phyloP scores from a whole-genome alignment of 2,329 filamentous ascomycete genomes.

The Dothistroma septosporum region DNA sequence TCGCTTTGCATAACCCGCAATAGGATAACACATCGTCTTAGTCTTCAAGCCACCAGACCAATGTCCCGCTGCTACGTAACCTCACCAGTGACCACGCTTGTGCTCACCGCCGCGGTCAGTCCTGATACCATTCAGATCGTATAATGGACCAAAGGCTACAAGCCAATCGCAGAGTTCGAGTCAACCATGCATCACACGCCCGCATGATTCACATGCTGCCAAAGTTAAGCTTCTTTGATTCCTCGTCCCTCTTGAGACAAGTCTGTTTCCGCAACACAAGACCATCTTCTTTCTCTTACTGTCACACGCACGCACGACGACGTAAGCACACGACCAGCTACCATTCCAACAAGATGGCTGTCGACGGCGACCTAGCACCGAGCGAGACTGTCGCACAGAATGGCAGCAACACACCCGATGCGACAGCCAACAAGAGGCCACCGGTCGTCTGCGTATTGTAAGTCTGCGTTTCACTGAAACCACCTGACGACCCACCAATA shows the following conservation, averaged over 20 bases:
- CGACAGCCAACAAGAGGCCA: constrained; percentile 30
- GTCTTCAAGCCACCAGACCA: background rate
- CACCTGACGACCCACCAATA: constrained; percentile 5
- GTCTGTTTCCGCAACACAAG: background rate
- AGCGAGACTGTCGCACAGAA: constrained; percentile 1
- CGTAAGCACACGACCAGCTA: background rate
- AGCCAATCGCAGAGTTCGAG: constrained; percentile 4
- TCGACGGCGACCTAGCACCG: constrained; percentile 2
- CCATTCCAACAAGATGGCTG: constrained; percentile 3
- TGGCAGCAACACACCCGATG: constrained; percentile 13
- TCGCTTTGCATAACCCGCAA: background rate
- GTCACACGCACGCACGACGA: background rate
- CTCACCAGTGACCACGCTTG: background rate
- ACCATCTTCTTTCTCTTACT: background rate
- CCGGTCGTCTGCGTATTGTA: constrained; percentile 86
- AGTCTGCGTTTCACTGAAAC: constrained; percentile 26
- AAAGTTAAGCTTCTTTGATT: background rate
- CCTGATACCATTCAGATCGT: background rate
- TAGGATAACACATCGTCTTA: background rate
- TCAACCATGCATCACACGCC: background rate
- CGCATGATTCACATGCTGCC: constrained; percentile 7
- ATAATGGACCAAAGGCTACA: background rate
- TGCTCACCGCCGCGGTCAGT: background rate
- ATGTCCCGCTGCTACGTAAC: background rate
- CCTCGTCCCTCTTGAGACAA: background rate